Evolutionary conservation across 805 yeast genomes (phyloP), one percentile per base, ranked within the genome.

Genomic region (Babjeviella inositovora): DNA sequence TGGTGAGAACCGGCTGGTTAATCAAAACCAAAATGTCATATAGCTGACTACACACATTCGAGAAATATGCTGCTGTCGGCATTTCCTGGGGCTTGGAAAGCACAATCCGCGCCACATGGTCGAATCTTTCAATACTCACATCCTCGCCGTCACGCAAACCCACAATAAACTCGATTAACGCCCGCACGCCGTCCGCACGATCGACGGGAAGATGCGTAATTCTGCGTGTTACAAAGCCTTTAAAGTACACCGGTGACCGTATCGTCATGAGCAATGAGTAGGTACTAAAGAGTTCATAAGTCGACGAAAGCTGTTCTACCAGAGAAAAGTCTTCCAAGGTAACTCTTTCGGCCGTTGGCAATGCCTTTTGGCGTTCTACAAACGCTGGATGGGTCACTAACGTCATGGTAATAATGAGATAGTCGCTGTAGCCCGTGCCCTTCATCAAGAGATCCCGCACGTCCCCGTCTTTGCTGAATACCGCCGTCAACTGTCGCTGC

Each of bases 91-190:
- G 95, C 29, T 70, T 71, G 10, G 71, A 46, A 14, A 75, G 41
- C 9, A 87, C 42, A 2, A 81, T 57, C 19, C 59, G 62, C n/a
- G 77, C 66, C 1, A 80, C 76, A 27, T 71, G 64, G 14, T 67
- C 69, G 22, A 80, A 54, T 32, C 70, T 75, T 15, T 66, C 69
- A n/a, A 70, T 45, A 31, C 70, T 71, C 8, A 82, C 45, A 8
- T 68, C 70, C 26, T 75, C 87, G 25, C 60, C 57, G 19, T 81
- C 92, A 27, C 94, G 53, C 13, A 79, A 52, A 0, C 93, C 93
- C 8, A 77, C 52, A 1, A 79, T 56, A 31, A 79, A 69, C 43
- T 87, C 96, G 14, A 84, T 57, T 23, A 87, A 45, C 2, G 84
- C 59, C 14, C 64, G 46, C 2, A 90, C 68, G 0, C 97, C 96